Conservation (phyloP, 2,329 filamentous ascomycete species). For the Aspergillus sp. region DNA sequence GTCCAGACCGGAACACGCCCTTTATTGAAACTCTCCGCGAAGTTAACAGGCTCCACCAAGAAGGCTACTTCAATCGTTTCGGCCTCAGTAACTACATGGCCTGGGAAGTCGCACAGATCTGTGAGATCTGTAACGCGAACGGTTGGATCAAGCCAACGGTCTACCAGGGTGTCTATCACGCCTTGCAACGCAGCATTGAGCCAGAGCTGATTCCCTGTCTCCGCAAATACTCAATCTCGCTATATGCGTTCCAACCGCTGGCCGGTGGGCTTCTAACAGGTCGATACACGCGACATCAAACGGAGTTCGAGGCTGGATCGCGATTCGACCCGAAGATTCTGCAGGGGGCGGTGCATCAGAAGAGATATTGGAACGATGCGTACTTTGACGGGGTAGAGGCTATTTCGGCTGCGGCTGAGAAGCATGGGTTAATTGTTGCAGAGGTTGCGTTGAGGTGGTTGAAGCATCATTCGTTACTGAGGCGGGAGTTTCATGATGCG, state of each 20-base stretch:
- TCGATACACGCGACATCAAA: conserved; percentile 32
- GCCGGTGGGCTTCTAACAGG: conserved; percentile 48
- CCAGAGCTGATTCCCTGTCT: conserved; percentile 44
- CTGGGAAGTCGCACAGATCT: conserved; percentile 50
- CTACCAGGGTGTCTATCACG: conserved; percentile 49
- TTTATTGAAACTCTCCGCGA: conserved; percentile 47
- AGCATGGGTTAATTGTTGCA: conserved; percentile 43
- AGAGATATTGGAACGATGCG: conserved; percentile 42
- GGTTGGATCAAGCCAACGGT: conserved; percentile 45
- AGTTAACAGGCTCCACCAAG: conserved; percentile 47
- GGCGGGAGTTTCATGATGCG: conserved; percentile 33
- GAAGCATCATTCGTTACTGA: conserved; percentile 42
- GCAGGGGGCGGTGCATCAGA: conserved; percentile 39
- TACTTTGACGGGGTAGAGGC: conserved; percentile 47
- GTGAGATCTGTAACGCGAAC: conserved; percentile 44
- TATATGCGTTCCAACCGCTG: conserved; percentile 45
- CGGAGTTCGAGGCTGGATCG: conserved; percentile 1
- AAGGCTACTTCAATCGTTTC: conserved; percentile 46
- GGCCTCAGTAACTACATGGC: conserved; percentile 49
- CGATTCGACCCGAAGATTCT: conserved; percentile 38
- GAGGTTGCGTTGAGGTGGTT: conserved; percentile 49
- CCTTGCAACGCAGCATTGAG: conserved; percentile 38
- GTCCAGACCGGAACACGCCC: conserved; percentile 48
- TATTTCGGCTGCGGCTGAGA: conserved; percentile 35
- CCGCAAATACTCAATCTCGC: conserved; percentile 41